These are phyloP conservation scores for Neoboletus subvelutipes DNA, from an alignment of 768 basidiomycete species.

Conservation along the genomic window DNA sequence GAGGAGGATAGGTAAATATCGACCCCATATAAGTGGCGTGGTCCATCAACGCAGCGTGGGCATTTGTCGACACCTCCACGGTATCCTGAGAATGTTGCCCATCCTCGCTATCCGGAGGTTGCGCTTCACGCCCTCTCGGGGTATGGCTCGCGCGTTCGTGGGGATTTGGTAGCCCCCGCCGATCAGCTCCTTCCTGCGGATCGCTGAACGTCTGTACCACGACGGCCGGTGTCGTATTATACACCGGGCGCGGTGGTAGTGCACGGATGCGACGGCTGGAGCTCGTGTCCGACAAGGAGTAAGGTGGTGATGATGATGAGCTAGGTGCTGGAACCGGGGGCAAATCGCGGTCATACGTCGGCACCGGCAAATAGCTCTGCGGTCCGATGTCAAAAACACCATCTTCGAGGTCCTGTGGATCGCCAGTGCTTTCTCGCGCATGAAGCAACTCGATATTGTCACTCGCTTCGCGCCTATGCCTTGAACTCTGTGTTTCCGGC, in stretches of 20 bases:
- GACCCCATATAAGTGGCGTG: slow-evolving; percentile 28
- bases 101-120: slow-evolving; percentile 16
- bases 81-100: slow-evolving; percentile 16
- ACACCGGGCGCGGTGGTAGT: slow-evolving; percentile 30
- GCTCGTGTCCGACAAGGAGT: slow-evolving; percentile 9
- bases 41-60: slow-evolving; percentile 31
- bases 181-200: background rate
- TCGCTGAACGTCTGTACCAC: background rate
- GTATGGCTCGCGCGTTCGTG: background rate
- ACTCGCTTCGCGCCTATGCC: slow-evolving; percentile 26
- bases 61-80: slow-evolving; percentile 26
- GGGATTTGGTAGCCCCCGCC: slow-evolving; percentile 2
- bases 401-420: slow-evolving; percentile 14
- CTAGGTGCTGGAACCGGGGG: slow-evolving; percentile 4
- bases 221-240: background rate
- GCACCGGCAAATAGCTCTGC: slow-evolving; percentile 16
- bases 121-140: background rate
- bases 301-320: slow-evolving; percentile 7
- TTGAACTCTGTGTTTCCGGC: slow-evolving; percentile 7
- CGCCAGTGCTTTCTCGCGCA: slow-evolving; percentile 10
- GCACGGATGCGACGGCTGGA: slow-evolving; percentile 25
- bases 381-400: slow-evolving; percentile 24
- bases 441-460: slow-evolving; percentile 32
- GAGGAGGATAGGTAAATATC: slow-evolving; percentile 15
- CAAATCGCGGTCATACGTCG: slow-evolving; percentile 19